Conservation (phyloP, 2,329 filamentous ascomycete species). For the Cytospora chrysosperma region DNA sequence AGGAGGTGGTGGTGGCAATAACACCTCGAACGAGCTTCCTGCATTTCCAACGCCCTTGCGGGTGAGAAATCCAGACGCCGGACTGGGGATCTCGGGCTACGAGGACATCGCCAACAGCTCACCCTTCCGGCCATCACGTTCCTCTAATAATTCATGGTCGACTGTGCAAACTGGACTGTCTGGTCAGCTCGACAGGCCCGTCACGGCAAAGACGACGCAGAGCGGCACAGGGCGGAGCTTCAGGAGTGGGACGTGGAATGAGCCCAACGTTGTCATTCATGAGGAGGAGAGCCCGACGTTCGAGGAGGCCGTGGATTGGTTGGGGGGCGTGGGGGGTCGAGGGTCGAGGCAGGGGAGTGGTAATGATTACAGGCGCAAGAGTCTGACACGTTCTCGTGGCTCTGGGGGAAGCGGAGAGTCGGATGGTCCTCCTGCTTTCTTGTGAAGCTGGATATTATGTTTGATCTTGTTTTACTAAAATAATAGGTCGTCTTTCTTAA, state of each 20-base stretch:
- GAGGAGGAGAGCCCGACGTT: conserved; percentile 7
- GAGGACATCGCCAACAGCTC: conserved; percentile 36
- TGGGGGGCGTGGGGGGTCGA: background rate
- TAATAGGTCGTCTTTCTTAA: no score
- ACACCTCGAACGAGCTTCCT: background rate
- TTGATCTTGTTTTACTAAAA: no score
- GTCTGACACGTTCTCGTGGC: background rate
- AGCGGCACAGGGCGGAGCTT: conserved; percentile 5
- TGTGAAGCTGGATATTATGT: background rate
- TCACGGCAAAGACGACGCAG: conserved; percentile 15
- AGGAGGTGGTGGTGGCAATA: background rate
- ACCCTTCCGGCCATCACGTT: conserved; percentile 41
- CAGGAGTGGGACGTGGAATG: conserved; percentile 5
- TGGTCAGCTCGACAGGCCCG: background rate
- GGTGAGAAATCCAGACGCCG: conserved; percentile 17
- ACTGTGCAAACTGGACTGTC: conserved; percentile 18
- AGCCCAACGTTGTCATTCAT: background rate
- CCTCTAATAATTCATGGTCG: conserved; percentile 23
- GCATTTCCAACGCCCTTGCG: conserved; percentile 8
- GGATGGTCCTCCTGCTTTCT: conserved; percentile 9
- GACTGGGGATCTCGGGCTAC: conserved; percentile 34
- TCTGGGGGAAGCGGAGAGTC: conserved; percentile 1
- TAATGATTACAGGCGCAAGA: conserved; percentile 5
- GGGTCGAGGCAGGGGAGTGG: background rate
- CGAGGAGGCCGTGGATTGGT: background rate